Base-by-base conservation (phyloP, 2,329 filamentous ascomycete genomes). In the Trichoderma sp. region DNA sequence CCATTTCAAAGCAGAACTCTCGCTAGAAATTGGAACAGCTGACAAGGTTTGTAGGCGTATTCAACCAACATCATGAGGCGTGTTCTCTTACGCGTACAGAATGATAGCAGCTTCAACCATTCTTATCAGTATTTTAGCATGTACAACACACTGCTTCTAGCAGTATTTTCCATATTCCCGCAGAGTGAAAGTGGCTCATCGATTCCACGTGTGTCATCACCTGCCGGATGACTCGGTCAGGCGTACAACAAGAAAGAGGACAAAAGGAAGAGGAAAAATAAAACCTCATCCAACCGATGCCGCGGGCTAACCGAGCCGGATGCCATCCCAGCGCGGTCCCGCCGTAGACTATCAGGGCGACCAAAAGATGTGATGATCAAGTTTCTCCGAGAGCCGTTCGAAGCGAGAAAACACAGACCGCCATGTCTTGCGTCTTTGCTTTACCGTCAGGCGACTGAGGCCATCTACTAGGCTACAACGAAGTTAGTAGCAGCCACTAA, bases 171-270 rank as follows among this genome's bases (percentile, higher is more conserved):
- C 4, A 15, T 30, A n/a, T 61, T 17, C 17, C 13, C n/a, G 32
- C n/a, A 26, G 2, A 36, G 39, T 26, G 11, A 36, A 28, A 55
- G 39, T 26, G 17, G 36, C 66, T 50, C 26, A 50, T 23, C 1
- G 13, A n/a, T 26, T 61, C 55, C 34, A 28, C 66, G 43, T 30
- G 55, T 58, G 57, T 34, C 55, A 59, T 47, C 13, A 12, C 17
- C 17, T 32, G 34, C 36, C 65, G 65, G 26, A 68, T 68, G 65
- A 61, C 55, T 68, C 55, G 36, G 55, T 68, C 66, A 61, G 55
- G 32, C 17, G 66, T 61, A 8, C 11, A 23, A 4, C 39, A 43
- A 43, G 7, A 68, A 39, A 17, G 12, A 23, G 28, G 2, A 32
- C 9, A 20, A 53, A 53, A 12, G 5, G 43, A 50, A 30, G 1